These are phyloP conservation scores for Antitrichia curtipendula DNA, from an alignment of 225 moss, liverwort and hornwort species.

Conservation along the genomic window DNA sequence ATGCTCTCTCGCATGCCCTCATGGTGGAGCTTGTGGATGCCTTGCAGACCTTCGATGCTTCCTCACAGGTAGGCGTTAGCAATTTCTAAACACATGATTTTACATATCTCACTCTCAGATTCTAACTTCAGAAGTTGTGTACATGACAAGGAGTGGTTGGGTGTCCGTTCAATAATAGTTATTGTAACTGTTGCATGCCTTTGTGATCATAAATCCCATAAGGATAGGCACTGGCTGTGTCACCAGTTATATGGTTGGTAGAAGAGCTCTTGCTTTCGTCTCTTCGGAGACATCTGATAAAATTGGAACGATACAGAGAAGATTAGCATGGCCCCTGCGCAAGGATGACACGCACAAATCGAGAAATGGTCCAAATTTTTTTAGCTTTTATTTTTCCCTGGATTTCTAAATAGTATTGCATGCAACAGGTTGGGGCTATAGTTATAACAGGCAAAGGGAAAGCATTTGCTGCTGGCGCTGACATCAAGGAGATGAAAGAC, in stretches of 20 bases:
- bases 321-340: conserved; percentile 83
- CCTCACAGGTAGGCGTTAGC: conserved; percentile 27
- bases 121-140: neutral
- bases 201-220: neutral
- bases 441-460: conserved; percentile 82
- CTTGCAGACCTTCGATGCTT: conserved; percentile 49
- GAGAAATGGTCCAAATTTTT: conserved; percentile 63
- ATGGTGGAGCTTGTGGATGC: conserved; percentile 84
- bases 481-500: conserved; percentile 92
- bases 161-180: neutral
- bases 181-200: neutral
- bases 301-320: conserved; percentile 87
- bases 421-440: conserved; percentile 70
- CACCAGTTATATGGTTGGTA: neutral
- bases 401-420: neutral
- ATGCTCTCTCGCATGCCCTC: conserved; percentile 67
- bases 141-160: neutral
- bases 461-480: conserved; percentile 92
- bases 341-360: conserved; percentile 78
- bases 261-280: neutral
- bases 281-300: conserved; percentile 65
- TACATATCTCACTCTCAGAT: neutral
- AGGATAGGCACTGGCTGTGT: neutral
- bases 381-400: neutral
- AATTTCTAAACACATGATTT: neutral